Base-by-base conservation (phyloP, 305 asterid genomes). In the Withania somnifera region DNA sequence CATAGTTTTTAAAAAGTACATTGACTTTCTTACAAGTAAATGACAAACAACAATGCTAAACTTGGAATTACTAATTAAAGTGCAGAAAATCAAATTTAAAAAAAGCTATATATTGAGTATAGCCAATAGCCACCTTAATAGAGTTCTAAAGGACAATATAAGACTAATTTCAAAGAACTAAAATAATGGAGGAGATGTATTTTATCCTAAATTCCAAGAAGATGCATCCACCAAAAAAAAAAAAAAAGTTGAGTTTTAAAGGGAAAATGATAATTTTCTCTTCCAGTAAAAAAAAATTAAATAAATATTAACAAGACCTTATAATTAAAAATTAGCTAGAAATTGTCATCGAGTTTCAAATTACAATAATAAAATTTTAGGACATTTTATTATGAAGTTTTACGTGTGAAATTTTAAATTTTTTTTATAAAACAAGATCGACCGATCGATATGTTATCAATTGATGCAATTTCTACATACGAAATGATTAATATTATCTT, bases 231-330 rank as follows among this genome's bases (percentile, higher is more conserved):
- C 79, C 83, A 66, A 42, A 81, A 64, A 54, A 66, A 22, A 32
- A 64, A 42, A 75, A 6, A 57, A 78, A 30, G 79, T n/a, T 38
- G 76, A 83, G 54, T 34, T 79, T 82, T 83, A 81, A 78, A 83
- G 84, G 77, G 66, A 64, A 38, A 20, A 80, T 58, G 78, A 80
- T 83, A 68, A 82, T 82, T 58, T 78, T 84, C 84, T 77, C 80
- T 57, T 10, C 60, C 67, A 75, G 50, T 26, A 56, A 82, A 83
- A 82, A 7, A 66, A 5, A 15, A 22, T 1, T 56, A 11, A 24
- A 60, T 13, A 61, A 13, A 13, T 61, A 28, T 61, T 28, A 61
- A 61, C 40, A 61, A 26, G 26, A 26, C 66, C 36, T 24, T 58
- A 14, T 24, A 58, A 58, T 58, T 57, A 22, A 24, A 60, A 24